Evolutionary conservation across 2,329 filamentous ascomycete genomes (phyloP), one percentile per base, ranked within the genome.

Genomic region (Lasiodiplodia theobromae): DNA sequence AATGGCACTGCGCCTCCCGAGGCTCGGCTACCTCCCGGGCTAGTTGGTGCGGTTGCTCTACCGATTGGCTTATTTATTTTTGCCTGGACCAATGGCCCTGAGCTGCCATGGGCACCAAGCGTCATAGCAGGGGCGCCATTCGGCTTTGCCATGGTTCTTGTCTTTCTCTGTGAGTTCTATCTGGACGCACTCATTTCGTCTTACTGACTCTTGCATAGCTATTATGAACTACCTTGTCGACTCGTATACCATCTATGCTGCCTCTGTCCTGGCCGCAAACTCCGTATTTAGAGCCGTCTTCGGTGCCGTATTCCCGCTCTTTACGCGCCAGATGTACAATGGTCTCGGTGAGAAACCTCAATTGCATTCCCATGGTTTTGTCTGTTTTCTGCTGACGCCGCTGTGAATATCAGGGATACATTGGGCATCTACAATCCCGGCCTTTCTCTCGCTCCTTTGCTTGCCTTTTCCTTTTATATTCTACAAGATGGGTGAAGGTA

Each of bases 41-140:
- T 94, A 77, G 78, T 96, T 44, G 89, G 92, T 54, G 89, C 89
- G 23, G 85, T 88, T 0, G 82, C 96, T 0, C 86, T 97, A 31
- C 94, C 94, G 0, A 85, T 90, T 3, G 94, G 94, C 0, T 83
- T 97, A 3, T 93, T 94, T 79, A 89, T 92, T 84, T 94, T 94
- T 72, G 91, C 91, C 11, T 93, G 91, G 86, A 89, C 90, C 0
- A 87, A 88, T 0, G 87, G 84, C 69, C 2, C 86, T 87, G 0
- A 84, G 86, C 7, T 87, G 0, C 86, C 86, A 54, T 90, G 86
- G 86, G 82, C 88, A 16, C 84, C 82, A 0, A 82, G 80, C 23
- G 84, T 88, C 37, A 78, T 83, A 7, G 85, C 82, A 31, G 81
- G 82, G 2, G 82, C 83, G 10, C 85, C 85, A 0, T 87, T 88